These are phyloP conservation scores for Backusella sp. DNA, from an alignment of 192 early-diverging fungal species.

Conservation along the genomic window DNA sequence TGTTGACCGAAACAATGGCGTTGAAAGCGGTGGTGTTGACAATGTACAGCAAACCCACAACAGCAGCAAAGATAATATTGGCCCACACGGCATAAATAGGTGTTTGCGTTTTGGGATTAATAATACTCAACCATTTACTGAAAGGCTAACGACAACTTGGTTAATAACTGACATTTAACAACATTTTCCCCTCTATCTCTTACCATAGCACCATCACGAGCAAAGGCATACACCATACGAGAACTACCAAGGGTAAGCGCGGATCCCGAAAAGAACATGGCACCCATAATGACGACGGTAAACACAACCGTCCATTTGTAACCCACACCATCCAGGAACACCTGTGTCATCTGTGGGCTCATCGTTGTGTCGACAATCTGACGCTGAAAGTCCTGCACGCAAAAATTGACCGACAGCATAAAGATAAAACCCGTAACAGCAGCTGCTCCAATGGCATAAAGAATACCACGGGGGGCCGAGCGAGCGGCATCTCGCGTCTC, in stretches of 20 bases:
- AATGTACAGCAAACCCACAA: constrained; percentile 41
- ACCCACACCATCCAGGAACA: constrained; percentile 52
- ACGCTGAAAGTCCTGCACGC: constrained; percentile 41
- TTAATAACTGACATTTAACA: no score
- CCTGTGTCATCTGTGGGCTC: constrained; percentile 44
- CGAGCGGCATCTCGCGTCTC: constrained; percentile 49
- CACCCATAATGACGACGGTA: constrained; percentile 49
- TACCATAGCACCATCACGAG: constrained; percentile 54
- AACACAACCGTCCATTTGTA: constrained; percentile 46
- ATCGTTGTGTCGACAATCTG: constrained; percentile 43
- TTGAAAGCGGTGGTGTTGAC: constrained; percentile 48
- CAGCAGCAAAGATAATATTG: constrained; percentile 41
- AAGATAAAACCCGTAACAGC: constrained; percentile 46
- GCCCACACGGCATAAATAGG: constrained; percentile 55
- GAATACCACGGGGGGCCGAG: constrained; percentile 50
- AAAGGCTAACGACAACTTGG: constrained; percentile 23
- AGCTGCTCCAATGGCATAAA: constrained; percentile 44
- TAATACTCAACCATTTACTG: constrained; percentile 37
- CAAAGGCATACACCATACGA: constrained; percentile 58
- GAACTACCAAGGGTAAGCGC: constrained; percentile 51
- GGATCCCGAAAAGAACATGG: constrained; percentile 53
- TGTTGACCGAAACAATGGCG: constrained; percentile 60
- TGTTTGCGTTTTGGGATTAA: constrained; percentile 38
- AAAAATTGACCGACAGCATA: constrained; percentile 51
- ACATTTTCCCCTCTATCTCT: no score